Evolutionary conservation across 352 stramenopile genomes (phyloP), one percentile per base, ranked within the genome.

Genomic region (Phytophthora ohioensis): DNA sequence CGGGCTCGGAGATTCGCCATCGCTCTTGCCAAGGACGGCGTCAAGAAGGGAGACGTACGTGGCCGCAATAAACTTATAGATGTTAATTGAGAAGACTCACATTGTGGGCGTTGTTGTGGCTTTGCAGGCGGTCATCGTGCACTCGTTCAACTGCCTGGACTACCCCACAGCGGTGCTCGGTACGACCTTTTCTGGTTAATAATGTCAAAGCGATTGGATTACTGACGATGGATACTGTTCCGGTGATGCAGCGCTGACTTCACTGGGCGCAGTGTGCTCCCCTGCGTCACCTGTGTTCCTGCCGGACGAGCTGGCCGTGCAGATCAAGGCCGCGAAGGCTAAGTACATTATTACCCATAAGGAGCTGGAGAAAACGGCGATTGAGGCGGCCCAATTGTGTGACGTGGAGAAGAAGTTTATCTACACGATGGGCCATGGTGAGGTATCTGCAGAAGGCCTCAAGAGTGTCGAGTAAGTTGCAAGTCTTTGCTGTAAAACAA

Each of bases 71-170:
- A 1, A 21, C 11, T n/a, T 45, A 8, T 41, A 42, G 17, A 27
- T 34, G 30, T 34, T 36, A n/a, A 5, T 34, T 27, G 10, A 12
- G 32, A 41, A 27, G 21, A 43, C 41, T 68, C 51, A 57, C 36
- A 12, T 43, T 69, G 27, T 10, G 6, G 8, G 9, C 21, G 47
- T 7, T 54, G 1, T 36, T 68, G 31, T 54, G 60, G 35, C 12
- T 61, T 35, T 58, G 11, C 55, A 89, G 81, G 68, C 78, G 4
- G 79, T 92, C 21, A 69, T 90, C 3, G 6, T 91, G 61, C 83
- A 92, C 65, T 84, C 81, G 45, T 82, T 90, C 65, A 92, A 92
- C 71, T 92, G 85, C 56, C 17, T 91, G 32, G 85, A 92, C 66
- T 92, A 84, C 64, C 82, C 80, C 39, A 75, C 80, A 15, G 63